Conservation (phyloP, 495 filamentous ascomycete genomes). For the Mytilinidion resinicola region DNA sequence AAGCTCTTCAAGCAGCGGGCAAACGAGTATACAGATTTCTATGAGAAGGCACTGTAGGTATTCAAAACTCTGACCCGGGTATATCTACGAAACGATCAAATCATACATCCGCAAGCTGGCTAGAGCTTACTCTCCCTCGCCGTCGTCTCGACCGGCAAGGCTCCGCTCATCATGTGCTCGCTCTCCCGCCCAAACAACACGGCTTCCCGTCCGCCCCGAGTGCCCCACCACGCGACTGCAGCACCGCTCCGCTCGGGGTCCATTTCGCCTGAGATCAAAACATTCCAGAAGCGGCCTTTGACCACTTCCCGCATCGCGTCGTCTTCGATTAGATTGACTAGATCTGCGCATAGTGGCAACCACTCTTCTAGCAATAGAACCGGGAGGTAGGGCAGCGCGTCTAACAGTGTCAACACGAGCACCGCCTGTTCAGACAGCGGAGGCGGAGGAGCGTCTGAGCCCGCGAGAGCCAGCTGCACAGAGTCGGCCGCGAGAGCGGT, state of each 20-base stretch:
- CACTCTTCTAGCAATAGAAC: conserved; percentile 67
- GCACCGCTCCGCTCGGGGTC: conserved; percentile 77
- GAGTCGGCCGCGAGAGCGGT: conserved; percentile 39
- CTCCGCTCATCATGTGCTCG: conserved; percentile 55
- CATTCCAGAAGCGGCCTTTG: conserved; percentile 76
- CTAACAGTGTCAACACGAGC: conserved; percentile 71
- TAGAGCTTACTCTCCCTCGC: conserved; percentile 30
- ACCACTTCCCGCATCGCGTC: conserved; percentile 56
- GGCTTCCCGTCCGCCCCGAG: conserved; percentile 58
- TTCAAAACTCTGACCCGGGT: no score
- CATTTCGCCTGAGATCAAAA: conserved; percentile 80
- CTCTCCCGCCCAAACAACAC: conserved; percentile 49
- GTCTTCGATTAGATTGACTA: conserved; percentile 59
- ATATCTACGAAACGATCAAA: no score
- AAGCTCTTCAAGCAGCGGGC: no score
- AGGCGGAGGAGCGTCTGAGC: conserved; percentile 26
- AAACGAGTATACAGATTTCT: no score
- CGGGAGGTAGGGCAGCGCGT: conserved; percentile 70
- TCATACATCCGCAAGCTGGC: neutral
- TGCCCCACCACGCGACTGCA: conserved; percentile 85
- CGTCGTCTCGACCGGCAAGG: conserved; percentile 30
- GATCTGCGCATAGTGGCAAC: conserved; percentile 63
- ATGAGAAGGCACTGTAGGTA: no score
- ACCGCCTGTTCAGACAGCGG: conserved; percentile 75
- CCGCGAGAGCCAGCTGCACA: conserved; percentile 25